Conservation (phyloP, 73 alveolate genomes). For the Paramecium caudatum region DNA sequence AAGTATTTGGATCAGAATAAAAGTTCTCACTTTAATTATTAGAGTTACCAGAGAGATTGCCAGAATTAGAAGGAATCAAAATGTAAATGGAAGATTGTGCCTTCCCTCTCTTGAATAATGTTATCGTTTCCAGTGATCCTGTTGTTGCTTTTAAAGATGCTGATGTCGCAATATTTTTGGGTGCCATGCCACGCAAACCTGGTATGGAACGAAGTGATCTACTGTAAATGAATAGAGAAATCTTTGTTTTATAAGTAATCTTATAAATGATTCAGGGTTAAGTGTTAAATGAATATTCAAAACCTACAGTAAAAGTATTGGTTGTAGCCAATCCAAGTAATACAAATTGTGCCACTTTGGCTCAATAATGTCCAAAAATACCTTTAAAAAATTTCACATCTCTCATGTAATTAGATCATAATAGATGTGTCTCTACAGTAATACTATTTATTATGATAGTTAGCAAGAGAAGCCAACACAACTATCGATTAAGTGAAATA, state of each 20-base stretch:
- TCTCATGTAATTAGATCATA: conserved; percentile 88
- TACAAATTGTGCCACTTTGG: conserved; percentile 89
- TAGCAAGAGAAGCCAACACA: conserved; percentile 74
- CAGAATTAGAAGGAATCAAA: conserved; percentile 73
- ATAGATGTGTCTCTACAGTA: conserved; percentile 81
- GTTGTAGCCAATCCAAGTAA: conserved; percentile 96
- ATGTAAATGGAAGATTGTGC: conserved; percentile 86
- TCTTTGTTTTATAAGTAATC: conserved; percentile 87
- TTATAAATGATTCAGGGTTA: conserved; percentile 85
- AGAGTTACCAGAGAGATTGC: conserved; percentile 55
- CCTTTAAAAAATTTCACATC: conserved; percentile 87
- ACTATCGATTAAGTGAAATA: conserved; percentile 60
- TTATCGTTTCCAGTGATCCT: conserved; percentile 81
- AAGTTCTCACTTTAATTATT: conserved; percentile 56
- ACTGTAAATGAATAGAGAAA: conserved; percentile 84
- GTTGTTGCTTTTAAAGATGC: conserved; percentile 90
- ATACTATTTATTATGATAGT: background rate
- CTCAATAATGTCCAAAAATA: conserved; percentile 83
- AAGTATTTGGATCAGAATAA: conserved; percentile 69
- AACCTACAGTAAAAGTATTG: conserved; percentile 85
- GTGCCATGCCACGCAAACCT: conserved; percentile 92
- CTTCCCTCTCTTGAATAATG: conserved; percentile 67
- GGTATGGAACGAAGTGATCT: conserved; percentile 96
- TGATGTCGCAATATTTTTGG: conserved; percentile 90
- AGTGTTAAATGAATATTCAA: conserved; percentile 87